Percentiles rank a stretch among this genome's conserved stretches.
These are phyloP conservation scores for Leccinum barrowsii DNA, from an alignment of 768 basidiomycete genomes.

Conservation along the genomic window DNA sequence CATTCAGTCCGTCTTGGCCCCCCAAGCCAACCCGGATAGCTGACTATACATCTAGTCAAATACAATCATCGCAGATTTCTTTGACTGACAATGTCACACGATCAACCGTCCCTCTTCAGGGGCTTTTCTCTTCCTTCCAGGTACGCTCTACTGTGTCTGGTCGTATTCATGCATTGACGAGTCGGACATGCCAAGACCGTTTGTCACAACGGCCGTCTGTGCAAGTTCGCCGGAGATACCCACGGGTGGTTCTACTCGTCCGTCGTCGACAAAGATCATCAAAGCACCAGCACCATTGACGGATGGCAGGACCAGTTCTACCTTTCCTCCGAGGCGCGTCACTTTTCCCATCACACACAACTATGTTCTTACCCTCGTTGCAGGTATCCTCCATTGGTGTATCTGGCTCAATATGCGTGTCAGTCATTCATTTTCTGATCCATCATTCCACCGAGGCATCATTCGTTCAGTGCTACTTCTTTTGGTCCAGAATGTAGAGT, in stretches of 20 bases:
- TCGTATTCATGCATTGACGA: not conserved
- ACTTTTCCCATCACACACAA: not conserved
- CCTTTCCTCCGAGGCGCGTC: constrained; percentile 29
- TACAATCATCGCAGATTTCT: constrained; percentile 39
- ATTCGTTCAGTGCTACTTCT: constrained; percentile 48
- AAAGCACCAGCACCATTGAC: constrained; percentile 1
- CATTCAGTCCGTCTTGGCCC: constrained; percentile 22
- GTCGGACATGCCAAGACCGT: constrained; percentile 29
- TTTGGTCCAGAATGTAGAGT: constrained; percentile 52
- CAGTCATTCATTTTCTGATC: constrained; percentile 20
- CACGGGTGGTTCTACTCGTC: constrained; percentile 49
- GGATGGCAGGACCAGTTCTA: constrained; percentile 43
- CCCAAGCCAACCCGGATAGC: not conserved
- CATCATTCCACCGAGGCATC: constrained; percentile 1
- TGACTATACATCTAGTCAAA: constrained; percentile 31
- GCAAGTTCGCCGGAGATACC: constrained; percentile 48
- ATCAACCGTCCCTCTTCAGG: constrained; percentile 24
- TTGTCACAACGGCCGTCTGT: constrained; percentile 28
- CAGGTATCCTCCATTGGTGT: constrained; percentile 52
- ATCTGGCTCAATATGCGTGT: constrained; percentile 50
- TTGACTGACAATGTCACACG: constrained; percentile 33
- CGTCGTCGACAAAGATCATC: constrained; percentile 9
- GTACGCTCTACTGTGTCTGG: constrained; percentile 30
- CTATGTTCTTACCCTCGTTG: not conserved
- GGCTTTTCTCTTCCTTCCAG: constrained; percentile 44